Evolutionary conservation across 164 flowering plant genomes (phyloP).

Genomic region (Berberis vulgaris): DNA sequence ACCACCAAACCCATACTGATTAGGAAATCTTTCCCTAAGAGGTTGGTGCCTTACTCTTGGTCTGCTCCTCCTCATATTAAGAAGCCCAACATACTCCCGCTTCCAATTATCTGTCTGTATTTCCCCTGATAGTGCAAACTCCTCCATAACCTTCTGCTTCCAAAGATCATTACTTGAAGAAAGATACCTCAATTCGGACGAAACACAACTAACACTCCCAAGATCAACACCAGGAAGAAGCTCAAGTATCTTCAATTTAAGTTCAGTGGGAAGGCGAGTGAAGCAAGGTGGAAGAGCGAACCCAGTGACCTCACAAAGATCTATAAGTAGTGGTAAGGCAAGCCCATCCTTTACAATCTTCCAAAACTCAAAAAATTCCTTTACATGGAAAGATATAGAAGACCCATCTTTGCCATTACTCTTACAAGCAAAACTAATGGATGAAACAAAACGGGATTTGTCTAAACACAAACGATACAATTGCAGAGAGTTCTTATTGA

Average conservation of each 20-base stretch:
- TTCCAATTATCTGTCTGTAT: constrained; percentile 30
- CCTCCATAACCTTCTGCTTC: constrained; percentile 52
- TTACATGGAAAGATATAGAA: constrained; percentile 18
- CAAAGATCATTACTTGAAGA: constrained; percentile 49
- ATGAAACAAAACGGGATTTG: constrained; percentile 30
- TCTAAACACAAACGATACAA: constrained; percentile 28
- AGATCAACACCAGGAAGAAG: constrained; percentile 42
- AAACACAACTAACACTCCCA: constrained; percentile 44
- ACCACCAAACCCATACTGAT: background rate
- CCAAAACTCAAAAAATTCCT: constrained; percentile 61
- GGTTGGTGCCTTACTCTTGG: background rate
- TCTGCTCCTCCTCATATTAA: constrained; percentile 20
- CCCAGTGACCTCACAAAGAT: constrained; percentile 56
- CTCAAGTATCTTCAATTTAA: constrained; percentile 59
- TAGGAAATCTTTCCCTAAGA: background rate
- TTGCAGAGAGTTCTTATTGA: constrained; percentile 23
- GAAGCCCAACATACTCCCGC: constrained; percentile 16
- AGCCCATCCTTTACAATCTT: constrained; percentile 68
- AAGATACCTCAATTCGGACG: constrained; percentile 46
- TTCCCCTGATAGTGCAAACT: constrained; percentile 23
- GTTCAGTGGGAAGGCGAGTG: constrained; percentile 58
- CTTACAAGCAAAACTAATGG: constrained; percentile 20
- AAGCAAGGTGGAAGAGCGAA: constrained; percentile 56
- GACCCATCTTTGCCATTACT: constrained; percentile 5
- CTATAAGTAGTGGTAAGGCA: constrained; percentile 62